Evolutionary conservation across 1,284 basidiomycete species (phyloP).

Genomic region (Trichosporon asahii): DNA sequence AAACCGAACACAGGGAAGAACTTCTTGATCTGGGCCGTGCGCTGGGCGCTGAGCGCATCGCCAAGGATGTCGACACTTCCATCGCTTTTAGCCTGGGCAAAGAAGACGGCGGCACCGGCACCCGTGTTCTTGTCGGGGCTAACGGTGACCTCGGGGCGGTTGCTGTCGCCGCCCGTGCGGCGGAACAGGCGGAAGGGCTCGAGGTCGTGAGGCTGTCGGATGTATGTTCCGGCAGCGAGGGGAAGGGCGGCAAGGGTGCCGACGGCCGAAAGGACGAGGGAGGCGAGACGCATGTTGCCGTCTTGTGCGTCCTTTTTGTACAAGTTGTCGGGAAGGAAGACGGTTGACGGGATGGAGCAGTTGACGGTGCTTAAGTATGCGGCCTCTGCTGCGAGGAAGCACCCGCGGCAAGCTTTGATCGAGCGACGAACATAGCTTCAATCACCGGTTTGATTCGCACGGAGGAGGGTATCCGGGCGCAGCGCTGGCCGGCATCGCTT

Average conservation of each 20-base stretch:
- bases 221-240: not conserved
- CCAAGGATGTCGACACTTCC: not conserved
- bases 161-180: not conserved
- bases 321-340: not conserved
- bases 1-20: conserved; percentile 5
- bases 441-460: not conserved
- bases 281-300: not conserved
- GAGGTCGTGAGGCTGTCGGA: not conserved
- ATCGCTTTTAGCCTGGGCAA: not conserved
- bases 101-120: not conserved
- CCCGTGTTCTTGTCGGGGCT: not conserved
- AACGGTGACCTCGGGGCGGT: not conserved
- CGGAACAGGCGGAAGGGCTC: not conserved
- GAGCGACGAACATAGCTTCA: too few species aligned
- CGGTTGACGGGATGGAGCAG: too few species aligned
- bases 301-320: not conserved
- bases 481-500: not conserved
- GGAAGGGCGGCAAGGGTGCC: not conserved
- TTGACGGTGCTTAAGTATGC: too few species aligned
- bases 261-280: not conserved
- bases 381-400: too few species aligned
- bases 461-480: not conserved
- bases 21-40: not conserved
- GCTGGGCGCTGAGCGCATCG: not conserved
- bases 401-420: too few species aligned